phyloP scores from a whole-genome alignment of 768 basidiomycete genomes.

The Fomitopsis serialis region DNA sequence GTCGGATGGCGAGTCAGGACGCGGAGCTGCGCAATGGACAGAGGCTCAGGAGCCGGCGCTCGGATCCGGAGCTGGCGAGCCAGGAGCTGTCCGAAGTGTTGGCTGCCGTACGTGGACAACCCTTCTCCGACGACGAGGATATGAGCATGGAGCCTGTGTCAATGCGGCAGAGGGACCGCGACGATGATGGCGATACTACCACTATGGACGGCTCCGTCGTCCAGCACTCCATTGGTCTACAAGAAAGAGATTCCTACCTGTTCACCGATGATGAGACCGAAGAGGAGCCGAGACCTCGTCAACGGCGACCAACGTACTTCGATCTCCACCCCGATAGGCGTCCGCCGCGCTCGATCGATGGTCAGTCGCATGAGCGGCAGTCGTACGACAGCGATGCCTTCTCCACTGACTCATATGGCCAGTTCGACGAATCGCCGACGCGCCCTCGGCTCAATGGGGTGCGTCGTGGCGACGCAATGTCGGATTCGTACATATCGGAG shows the following conservation, averaged over 20 bases:
- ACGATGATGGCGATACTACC: slow-evolving; percentile 19
- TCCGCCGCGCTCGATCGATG: slow-evolving; percentile 26
- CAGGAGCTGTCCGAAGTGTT: slow-evolving; percentile 70
- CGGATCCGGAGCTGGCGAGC: slow-evolving; percentile 68
- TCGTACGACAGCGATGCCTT: slow-evolving; percentile 18
- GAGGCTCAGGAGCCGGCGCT: slow-evolving; percentile 31
- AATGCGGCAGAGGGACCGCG: slow-evolving; percentile 12
- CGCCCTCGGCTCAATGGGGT: neutral
- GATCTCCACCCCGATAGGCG: slow-evolving; percentile 74
- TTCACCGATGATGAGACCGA: slow-evolving; percentile 23
- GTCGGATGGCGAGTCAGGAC: slow-evolving; percentile 54
- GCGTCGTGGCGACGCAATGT: neutral
- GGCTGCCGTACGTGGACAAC: slow-evolving; percentile 43
- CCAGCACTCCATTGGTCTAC: neutral
- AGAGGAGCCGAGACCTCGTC: slow-evolving; percentile 10
- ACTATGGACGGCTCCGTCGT: slow-evolving; percentile 11
- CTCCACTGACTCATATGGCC: slow-evolving; percentile 1
- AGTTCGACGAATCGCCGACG: neutral
- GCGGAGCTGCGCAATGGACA: slow-evolving; percentile 30
- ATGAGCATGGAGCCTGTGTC: slow-evolving; percentile 20
- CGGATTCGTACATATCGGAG: neutral
- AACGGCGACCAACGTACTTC: slow-evolving; percentile 59
- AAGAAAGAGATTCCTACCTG: slow-evolving; percentile 6
- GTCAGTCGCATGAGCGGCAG: slow-evolving; percentile 10
- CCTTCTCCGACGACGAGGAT: slow-evolving; percentile 39